Base-by-base conservation (phyloP, 306 rosid genomes). In the Luffa aegyptiaca region DNA sequence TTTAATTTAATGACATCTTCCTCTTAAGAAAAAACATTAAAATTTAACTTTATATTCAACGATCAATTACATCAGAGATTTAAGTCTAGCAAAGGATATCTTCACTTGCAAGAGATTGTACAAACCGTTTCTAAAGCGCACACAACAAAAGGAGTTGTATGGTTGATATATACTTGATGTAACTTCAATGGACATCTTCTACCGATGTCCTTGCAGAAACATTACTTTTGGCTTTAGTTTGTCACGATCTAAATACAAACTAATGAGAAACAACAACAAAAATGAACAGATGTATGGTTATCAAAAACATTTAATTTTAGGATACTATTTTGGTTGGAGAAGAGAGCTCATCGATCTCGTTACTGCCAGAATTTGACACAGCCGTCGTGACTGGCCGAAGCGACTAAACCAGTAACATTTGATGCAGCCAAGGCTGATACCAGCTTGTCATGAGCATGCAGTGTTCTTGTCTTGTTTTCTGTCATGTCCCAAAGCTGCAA, bases 361-460 rank as follows among this genome's bases (percentile, higher is more conserved):
- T 89, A 92, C 84, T 89, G 90, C 98, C 98, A 94, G 48, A 94
- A 75, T 85, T 88, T 94, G 85, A 92, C 87, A 20, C 77, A 76
- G 72, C 81, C 84, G 83, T 90, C 96, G 55, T 89, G 92, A 82
- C 97, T 90, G 26, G 89, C 86, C 31, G 98, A 90, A 82, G 97
- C 98, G 74, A 93, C 82, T 84, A 93, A 41, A 39, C 92, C 91
- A 17, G 84, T 69, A 69, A 62, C 85, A 39, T 56, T 81, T 26
- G 97, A 89, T 9, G 80, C 91, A 16, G 96, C 94, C 88, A 92
- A 75, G 17, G 92, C 82, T 35, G 97, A 84, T 35, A 92, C 87
- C 53, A 81, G 83, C 45, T 89, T 80, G 62, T 88, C 96, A 41
- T 90, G 97, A 10, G 94, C 97, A 44, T 0, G 83, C 31, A 86